Evolutionary conservation across 192 early-diverging fungal species (phyloP), one percentile per base, ranked within the genome.

Genomic region (Linnemannia elongata): DNA sequence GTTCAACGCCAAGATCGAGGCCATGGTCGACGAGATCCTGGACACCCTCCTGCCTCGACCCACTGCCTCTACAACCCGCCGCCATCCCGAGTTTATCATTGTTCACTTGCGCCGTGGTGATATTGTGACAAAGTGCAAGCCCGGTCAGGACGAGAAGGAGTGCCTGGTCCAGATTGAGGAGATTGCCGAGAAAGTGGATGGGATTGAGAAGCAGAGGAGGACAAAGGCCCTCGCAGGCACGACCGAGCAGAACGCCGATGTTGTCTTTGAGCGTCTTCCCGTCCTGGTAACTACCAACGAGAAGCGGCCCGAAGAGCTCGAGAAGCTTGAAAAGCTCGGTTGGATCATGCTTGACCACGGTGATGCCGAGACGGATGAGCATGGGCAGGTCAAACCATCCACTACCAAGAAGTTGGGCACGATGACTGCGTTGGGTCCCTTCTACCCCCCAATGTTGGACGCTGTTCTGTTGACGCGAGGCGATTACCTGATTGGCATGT

Each of bases 361-460:
- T 6, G 85, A 87, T 49, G 63, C 6, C 24, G 75, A 72, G 63
- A 30, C n/a, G 35, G 85, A 81, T 54, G 76, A 35, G 1, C 22
- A 72, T 15, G 85, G 85, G 0, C 45, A 69, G 3, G 71, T 74
- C 36, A 52, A 71, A 13, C 72, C 76, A 12, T 75, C 76, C 6
- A 69, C 60, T 39, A 81, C 70, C 70, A 81, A 42, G 38, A 87
- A 81, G 42, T 30, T 87, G 45, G 85, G 85, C 3, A 87, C 85
- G 9, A 78, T 81, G 72, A 52, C 75, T 6, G 12, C 72, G 2
- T n/a, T 87, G 38, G 85, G 85, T 3, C 78, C 73, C 1, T 87
- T 81, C 41, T 87, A 81, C 41, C 85, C 85, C 5, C 85, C 85
- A 18, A 87, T 87, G 85, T 35, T 87, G n/a, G 85, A 87, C n/a